Base-by-base conservation (phyloP, 2,329 filamentous ascomycete species). In the Ilyonectria destructans region DNA sequence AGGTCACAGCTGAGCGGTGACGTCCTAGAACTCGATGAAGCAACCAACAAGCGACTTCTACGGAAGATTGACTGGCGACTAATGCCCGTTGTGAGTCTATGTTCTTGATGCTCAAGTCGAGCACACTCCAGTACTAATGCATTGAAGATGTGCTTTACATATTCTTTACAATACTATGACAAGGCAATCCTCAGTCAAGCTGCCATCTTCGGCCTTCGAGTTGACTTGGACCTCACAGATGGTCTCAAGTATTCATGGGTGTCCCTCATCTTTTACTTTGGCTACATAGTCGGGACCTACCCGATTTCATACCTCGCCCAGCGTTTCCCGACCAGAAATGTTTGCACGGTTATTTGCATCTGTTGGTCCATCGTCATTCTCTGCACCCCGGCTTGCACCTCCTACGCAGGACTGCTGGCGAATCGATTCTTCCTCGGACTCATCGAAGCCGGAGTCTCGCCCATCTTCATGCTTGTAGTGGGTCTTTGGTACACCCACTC, bases 401-500 rank as follows among this genome's bases (percentile, higher is more conserved):
- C 74, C 3, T 80, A 77, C 58, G 68, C 69, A 0, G 79, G 78
- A 0, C 73, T 82, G 54, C 77, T 81, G 19, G 75, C 74, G 0
- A 77, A 78, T 6, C 68, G 81, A 0, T 83, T 83, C 72, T 78
- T 82, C 57, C 74, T 83, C 1, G 81, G 80, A 2, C 62, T 80
- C 7, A 77, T 81, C 29, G 81, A 82, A 62, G 76, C 68, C 21
- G 77, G 70, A 54, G 75, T 77, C 23, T 79, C 68, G 51, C 80
- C 69, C 49, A 80, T 75, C 2, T 82, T 82, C 56, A 80, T 82
- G 37, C 70, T 82, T 4, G 71, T 82, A 1, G 80, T 80, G 62
- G 79, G 77, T 15, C 79, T 82, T 56, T 83, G 81, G 81, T 82
- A 81, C 59, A 81, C 80, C 1, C 76, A 80, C 17, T 71, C 75